Percentiles rank a stretch among this genome's conserved stretches.
These are phyloP conservation scores for Ophiorrhiza pumila DNA, from an alignment of 257 asterid species.

Conservation along the genomic window DNA sequence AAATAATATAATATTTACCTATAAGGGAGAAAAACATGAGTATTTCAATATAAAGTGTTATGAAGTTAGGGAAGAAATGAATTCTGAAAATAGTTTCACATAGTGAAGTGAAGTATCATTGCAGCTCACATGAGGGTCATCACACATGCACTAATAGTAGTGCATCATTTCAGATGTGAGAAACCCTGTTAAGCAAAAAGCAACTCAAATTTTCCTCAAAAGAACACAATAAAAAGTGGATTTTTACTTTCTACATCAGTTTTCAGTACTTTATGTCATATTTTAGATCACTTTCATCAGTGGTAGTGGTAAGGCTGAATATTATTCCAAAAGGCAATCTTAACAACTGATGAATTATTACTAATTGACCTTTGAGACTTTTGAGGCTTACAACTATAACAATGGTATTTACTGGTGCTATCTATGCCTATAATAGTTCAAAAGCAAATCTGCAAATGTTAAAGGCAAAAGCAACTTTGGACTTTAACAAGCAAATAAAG, in stretches of 20 bases:
- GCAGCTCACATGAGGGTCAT: constrained; percentile 16
- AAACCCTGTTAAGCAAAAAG: constrained; percentile 7
- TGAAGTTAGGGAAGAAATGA: constrained; percentile 8
- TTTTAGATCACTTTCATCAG: neutral
- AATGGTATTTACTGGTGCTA: neutral
- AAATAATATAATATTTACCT: no score
- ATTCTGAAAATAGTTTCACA: neutral
- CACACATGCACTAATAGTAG: neutral
- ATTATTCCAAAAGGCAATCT: constrained; percentile 8
- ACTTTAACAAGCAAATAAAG: neutral
- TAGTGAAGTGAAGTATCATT: constrained; percentile 22
- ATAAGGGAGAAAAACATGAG: constrained; percentile 6
- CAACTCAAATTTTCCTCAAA: constrained; percentile 10
- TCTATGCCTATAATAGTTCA: neutral
- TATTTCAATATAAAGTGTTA: neutral
- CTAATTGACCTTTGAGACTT: constrained; percentile 1
- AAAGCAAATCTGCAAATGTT: constrained; percentile 11
- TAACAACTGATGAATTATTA: neutral
- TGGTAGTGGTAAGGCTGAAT: constrained; percentile 5
- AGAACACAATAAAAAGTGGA: constrained; percentile 13
- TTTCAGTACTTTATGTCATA: constrained; percentile 8
- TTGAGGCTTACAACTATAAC: neutral
- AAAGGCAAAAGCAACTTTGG: constrained; percentile 20
- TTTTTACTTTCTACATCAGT: constrained; percentile 16
- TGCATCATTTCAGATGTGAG: neutral